Conservation (phyloP, 371 early-diverging fungal genomes). For the Zychaea mexicana region DNA sequence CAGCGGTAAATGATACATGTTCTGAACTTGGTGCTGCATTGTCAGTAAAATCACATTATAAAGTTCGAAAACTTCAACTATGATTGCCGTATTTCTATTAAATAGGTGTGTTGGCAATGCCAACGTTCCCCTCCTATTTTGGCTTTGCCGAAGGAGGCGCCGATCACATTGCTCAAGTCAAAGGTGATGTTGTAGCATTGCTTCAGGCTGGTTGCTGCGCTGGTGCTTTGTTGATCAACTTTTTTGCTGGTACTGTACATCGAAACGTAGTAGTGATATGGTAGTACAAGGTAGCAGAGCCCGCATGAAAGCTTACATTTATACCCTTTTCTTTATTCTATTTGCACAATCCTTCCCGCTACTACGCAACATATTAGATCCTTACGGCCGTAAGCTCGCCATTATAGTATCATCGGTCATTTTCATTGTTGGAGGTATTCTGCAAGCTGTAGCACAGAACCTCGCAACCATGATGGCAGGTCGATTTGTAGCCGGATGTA, state of each 20-base stretch:
- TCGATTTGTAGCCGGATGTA: conserved; percentile 51
- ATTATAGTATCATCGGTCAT: conserved; percentile 33
- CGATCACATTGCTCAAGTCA: conserved; percentile 26
- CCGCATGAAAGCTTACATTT: background rate
- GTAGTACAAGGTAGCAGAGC: background rate
- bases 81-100: background rate
- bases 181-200: conserved; percentile 46
- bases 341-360: no score
- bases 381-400: conserved; percentile 39
- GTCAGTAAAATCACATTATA: no score
- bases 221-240: conserved; percentile 43
- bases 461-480: conserved; percentile 42
- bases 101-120: conserved; percentile 46
- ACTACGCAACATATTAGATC: no score
- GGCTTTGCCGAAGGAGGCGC: conserved; percentile 30
- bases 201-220: conserved; percentile 48
- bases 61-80: no score
- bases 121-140: conserved; percentile 38
- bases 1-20: conserved; percentile 14
- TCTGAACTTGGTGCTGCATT: conserved; percentile 23
- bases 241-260: conserved; percentile 43
- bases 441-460: conserved; percentile 43
- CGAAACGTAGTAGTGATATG: background rate
- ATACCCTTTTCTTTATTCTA: background rate
- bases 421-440: conserved; percentile 38